Conservation (phyloP, 805 yeast species). For the Lipomyces orientalis region DNA sequence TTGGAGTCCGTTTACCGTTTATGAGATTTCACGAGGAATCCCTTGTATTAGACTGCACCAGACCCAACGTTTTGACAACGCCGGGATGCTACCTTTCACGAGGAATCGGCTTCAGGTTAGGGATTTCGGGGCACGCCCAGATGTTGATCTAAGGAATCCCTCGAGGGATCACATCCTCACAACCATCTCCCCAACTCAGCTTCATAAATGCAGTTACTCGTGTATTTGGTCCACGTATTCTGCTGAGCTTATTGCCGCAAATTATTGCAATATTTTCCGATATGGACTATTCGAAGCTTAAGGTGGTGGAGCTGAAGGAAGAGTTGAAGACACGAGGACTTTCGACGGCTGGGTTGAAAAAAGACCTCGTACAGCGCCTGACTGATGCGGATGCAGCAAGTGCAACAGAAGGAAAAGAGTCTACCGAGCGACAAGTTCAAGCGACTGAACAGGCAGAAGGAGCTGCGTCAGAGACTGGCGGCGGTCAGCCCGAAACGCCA, state of each 20-base stretch:
- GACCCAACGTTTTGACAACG: too few relatives aligned
- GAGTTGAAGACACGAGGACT: conserved; percentile 69
- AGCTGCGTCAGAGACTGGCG: neutral
- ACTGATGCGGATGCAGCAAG: conserved; percentile 59
- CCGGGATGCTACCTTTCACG: too few relatives aligned
- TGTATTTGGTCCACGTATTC: neutral
- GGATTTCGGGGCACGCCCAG: neutral
- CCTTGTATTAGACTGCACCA: too few relatives aligned
- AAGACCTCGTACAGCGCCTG: conserved; percentile 71
- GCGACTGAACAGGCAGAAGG: neutral
- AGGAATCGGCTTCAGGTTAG: neutral
- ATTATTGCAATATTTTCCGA: neutral
- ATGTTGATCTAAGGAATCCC: neutral
- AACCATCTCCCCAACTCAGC: neutral
- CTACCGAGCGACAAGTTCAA: neutral
- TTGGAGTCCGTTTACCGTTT: neutral
- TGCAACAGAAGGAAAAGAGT: conserved; percentile 1
- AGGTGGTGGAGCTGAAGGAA: conserved; percentile 84
- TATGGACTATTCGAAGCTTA: conserved; percentile 39
- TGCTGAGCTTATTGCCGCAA: neutral
- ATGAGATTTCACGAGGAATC: too few relatives aligned
- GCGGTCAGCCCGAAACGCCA: neutral
- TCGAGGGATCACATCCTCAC: neutral
- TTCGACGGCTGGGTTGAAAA: conserved; percentile 76
- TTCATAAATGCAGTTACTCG: neutral